Evolutionary conservation across 441 rosid species (phyloP), one percentile per base, ranked within the genome.

Genomic region (Euphorbia corollata): DNA sequence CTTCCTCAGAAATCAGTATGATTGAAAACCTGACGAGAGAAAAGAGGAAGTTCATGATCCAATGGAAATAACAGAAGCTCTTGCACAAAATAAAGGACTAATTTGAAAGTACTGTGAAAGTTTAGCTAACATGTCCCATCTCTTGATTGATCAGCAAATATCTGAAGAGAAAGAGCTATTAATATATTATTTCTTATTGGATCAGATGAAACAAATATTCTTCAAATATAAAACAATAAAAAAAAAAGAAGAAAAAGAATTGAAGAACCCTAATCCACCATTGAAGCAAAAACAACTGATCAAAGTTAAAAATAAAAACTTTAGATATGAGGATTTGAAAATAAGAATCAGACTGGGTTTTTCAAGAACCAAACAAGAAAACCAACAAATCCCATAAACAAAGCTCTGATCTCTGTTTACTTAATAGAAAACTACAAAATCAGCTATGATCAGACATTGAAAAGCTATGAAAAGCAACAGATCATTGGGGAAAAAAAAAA

Each of bases 11-110:
- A 62, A 61, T 64, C 38, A 38, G 11, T 45, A 45, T 75, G 70
- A 75, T 63, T 23, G 63, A 68, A 66, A 65, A 8, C 53, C 6
- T 11, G 38, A 19, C 58, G 63, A 71, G 60, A 59, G n/a, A 43
- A 61, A 15, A 50, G 34, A 53, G 53, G 60, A 71, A n/a, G 51
- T 18, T 23, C 51, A 74, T 59, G 75, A 84, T 77, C 85, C 81
- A 60, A 20, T 27, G 82, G 84, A 72, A 69, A 74, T 53, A 47
- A 56, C 50, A 54, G 23, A 50, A 65, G 58, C 36, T 68, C 66
- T 7, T 18, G 19, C 10, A 5, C 5, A n/a, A 18, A 5, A 16
- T 51, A 60, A 60, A 61, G 71, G 55, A 53, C 43, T 71, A 58
- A 72, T 72, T 68, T 32, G 30, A 51, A 71, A 59, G 16, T 15